Percentiles rank a stretch among this genome's conserved stretches.
phyloP scores from a whole-genome alignment of 345 rosid species.

The Adansonia digitata region DNA sequence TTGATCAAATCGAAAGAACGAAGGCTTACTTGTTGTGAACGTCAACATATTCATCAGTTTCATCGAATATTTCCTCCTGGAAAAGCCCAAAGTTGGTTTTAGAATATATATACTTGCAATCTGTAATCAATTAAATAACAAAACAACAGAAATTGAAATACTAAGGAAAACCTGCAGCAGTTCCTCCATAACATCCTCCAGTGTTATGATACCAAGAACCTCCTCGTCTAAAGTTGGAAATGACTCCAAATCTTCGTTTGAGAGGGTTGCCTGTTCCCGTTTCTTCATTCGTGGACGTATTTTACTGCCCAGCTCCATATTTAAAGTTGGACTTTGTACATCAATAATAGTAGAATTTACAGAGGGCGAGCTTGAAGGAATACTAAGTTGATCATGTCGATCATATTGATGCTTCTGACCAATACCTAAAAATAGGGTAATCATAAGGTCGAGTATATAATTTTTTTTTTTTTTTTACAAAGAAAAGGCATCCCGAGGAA shows the following conservation, averaged over 20 bases:
- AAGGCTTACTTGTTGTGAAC: slow-evolving; percentile 46
- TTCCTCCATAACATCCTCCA: slow-evolving; percentile 92
- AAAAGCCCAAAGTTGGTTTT: not conserved
- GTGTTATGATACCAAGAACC: slow-evolving; percentile 71
- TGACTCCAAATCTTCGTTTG: slow-evolving; percentile 29
- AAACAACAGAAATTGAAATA: too few relatives aligned
- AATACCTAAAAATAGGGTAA: slow-evolving; percentile 19
- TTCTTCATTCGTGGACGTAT: slow-evolving; percentile 8
- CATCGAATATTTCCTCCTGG: slow-evolving; percentile 78
- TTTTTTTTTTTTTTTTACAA: too few relatives aligned
- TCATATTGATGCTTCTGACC: not conserved
- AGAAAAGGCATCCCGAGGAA: too few relatives aligned
- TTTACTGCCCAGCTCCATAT: not conserved
- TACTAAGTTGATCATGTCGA: slow-evolving; percentile 19
- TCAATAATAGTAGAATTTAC: slow-evolving; percentile 18
- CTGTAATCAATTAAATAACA: not conserved
- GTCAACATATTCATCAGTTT: slow-evolving; percentile 61
- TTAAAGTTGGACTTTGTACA: slow-evolving; percentile 18
- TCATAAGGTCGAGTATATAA: too few relatives aligned
- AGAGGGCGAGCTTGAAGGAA: slow-evolving; percentile 20
- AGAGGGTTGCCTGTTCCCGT: slow-evolving; percentile 16
- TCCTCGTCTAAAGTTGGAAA: slow-evolving; percentile 39
- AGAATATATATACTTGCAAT: not conserved
- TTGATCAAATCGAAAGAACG: not conserved
- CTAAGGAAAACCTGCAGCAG: slow-evolving; percentile 52